Percentiles rank a stretch among this genome's conserved stretches.
Evolutionary conservation across 257 asterid genomes (phyloP).

Genomic region (Cinchona pubescens): DNA sequence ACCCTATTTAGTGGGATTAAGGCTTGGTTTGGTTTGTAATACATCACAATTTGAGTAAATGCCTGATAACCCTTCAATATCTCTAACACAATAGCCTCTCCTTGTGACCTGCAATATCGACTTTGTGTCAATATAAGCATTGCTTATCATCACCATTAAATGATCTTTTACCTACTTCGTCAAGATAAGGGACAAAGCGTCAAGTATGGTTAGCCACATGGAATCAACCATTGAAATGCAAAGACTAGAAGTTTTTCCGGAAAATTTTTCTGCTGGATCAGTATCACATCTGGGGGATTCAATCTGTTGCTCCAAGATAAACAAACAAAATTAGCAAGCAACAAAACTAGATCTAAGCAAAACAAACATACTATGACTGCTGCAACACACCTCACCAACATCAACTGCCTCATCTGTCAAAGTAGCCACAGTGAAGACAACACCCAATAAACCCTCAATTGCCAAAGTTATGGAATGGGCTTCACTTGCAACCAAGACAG

Average conservation of each 20-base stretch:
- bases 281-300: conserved; percentile 87
- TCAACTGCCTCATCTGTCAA: conserved; percentile 97
- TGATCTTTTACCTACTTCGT: conserved; percentile 56
- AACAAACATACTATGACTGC: conserved; percentile 6
- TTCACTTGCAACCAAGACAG: conserved; percentile 97
- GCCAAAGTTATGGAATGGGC: conserved; percentile 97
- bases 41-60: conserved; percentile 98
- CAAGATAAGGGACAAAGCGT: conserved; percentile 86
- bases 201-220: conserved; percentile 86
- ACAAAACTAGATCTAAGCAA: conserved; percentile 13
- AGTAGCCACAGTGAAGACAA: conserved; percentile 92
- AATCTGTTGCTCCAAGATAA: conserved; percentile 55
- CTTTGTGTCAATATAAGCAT: conserved; percentile 23
- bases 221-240: conserved; percentile 91
- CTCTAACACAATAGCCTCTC: conserved; percentile 97
- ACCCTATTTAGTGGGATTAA: neutral
- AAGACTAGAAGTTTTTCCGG: conserved; percentile 71
- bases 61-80: conserved; percentile 99
- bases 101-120: conserved; percentile 71
- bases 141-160: conserved; percentile 15
- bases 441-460: conserved; percentile 93
- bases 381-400: conserved; percentile 80
- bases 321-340: conserved; percentile 25
- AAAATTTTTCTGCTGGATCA: conserved; percentile 56
- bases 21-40: too few species aligned